Conservation (phyloP, 2,329 filamentous ascomycete species). For the Kalaharituber pfeilii region DNA sequence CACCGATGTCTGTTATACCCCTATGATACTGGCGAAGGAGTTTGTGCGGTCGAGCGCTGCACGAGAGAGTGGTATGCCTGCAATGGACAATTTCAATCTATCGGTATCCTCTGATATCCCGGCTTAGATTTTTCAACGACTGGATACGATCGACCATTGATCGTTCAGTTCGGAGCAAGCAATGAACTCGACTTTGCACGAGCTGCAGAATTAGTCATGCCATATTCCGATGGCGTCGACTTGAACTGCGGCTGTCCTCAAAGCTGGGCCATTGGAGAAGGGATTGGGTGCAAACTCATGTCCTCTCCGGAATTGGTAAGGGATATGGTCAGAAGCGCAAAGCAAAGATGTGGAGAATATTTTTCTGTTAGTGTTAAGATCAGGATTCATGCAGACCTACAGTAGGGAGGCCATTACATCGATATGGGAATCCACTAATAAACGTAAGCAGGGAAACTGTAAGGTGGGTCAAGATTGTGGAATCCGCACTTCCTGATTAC, state of each 20-base stretch:
- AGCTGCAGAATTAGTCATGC: constrained; percentile 43
- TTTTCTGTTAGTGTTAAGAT: constrained; percentile 56
- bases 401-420: constrained; percentile 26
- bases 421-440: background rate
- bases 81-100: background rate
- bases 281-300: constrained; percentile 53
- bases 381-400: constrained; percentile 46
- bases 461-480: constrained; percentile 45
- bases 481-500: constrained; percentile 46
- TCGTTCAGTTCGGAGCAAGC: constrained; percentile 51
- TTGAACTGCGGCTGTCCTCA: constrained; percentile 60
- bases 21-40: constrained; percentile 54
- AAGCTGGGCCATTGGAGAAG: constrained; percentile 52
- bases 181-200: constrained; percentile 43
- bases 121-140: constrained; percentile 41
- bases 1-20: constrained; percentile 51
- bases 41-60: constrained; percentile 46
- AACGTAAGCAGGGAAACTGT: constrained; percentile 28
- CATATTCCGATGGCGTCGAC: constrained; percentile 47
- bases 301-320: constrained; percentile 45
- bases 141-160: constrained; percentile 39
- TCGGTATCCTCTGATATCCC: constrained; percentile 16
- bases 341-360: constrained; percentile 34
- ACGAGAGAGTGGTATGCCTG: constrained; percentile 38
- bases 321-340: constrained; percentile 44